Conservation (phyloP, 331 rosid species). For the Pyrus hybrid region DNA sequence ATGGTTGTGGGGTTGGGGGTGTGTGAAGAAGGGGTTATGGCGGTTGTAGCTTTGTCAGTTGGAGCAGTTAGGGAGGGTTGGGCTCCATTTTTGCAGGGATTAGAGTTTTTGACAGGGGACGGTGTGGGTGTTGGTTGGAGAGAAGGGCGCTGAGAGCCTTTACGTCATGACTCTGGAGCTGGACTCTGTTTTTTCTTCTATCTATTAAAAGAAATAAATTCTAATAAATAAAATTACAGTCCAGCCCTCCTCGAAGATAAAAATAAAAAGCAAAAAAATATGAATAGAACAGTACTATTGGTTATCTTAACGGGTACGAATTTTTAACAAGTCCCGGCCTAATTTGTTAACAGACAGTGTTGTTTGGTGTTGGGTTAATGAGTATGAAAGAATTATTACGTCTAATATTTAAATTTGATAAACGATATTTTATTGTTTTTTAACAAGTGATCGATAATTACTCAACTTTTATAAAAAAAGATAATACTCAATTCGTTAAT, state of each 20-base stretch:
- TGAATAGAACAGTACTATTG: too few species aligned
- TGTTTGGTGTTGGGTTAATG: too few species aligned
- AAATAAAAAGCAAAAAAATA: too few species aligned
- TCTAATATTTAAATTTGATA: too few species aligned
- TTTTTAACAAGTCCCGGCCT: too few species aligned
- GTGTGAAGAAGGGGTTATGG: background rate
- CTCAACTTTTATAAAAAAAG: too few species aligned
- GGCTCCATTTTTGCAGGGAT: background rate
- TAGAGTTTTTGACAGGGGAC: slow-evolving; percentile 12
- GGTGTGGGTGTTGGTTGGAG: background rate
- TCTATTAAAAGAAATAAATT: background rate
- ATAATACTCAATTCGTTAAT: too few species aligned
- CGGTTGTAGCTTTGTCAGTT: background rate
- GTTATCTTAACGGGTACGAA: too few species aligned
- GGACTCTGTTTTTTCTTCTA: background rate
- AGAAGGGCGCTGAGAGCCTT: slow-evolving; percentile 11
- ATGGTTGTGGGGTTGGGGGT: slow-evolving; percentile 6
- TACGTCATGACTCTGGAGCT: background rate
- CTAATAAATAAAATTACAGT: background rate
- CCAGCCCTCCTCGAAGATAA: background rate
- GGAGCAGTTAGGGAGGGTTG: slow-evolving; percentile 3
- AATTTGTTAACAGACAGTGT: too few species aligned
- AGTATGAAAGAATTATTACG: too few species aligned
- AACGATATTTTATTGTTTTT: too few species aligned
- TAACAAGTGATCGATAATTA: too few species aligned